Percentiles rank a stretch among this genome's conserved stretches.
Conservation (phyloP, 331 rosid species). For the Erythrophleum ivorense region DNA sequence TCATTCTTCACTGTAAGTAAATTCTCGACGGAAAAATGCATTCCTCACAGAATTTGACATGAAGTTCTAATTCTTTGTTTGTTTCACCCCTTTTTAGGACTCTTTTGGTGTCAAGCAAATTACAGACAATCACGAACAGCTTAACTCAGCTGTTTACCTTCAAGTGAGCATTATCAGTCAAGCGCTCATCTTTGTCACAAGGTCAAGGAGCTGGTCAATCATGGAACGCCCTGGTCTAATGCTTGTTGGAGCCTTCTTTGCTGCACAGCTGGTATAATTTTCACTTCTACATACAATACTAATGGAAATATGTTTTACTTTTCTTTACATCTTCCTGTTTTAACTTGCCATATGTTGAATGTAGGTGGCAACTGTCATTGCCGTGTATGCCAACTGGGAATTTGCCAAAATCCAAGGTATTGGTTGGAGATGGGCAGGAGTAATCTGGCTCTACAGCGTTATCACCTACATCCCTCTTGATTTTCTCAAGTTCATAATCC, state of each 20-base stretch:
- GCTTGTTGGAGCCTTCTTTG: conserved; percentile 71
- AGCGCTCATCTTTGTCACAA: conserved; percentile 89
- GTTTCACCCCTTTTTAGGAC: conserved; percentile 38
- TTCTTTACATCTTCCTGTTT: background rate
- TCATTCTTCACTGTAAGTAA: conserved; percentile 65
- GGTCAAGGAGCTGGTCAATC: conserved; percentile 86
- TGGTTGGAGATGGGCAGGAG: conserved; percentile 94
- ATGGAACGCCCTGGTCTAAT: conserved; percentile 73
- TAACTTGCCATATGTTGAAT: conserved; percentile 14
- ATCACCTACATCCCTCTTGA: conserved; percentile 88
- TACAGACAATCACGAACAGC: conserved; percentile 42
- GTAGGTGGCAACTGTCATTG: conserved; percentile 79
- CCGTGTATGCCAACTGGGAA: conserved; percentile 78
- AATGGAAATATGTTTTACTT: background rate
- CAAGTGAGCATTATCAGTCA: conserved; percentile 96
- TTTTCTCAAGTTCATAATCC: conserved; percentile 71
- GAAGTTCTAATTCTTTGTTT: conserved; percentile 12
- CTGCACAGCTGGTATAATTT: conserved; percentile 78
- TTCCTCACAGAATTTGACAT: background rate
- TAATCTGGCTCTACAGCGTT: conserved; percentile 75
- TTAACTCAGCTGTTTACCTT: conserved; percentile 87
- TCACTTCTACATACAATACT: background rate
- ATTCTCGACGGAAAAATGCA: background rate
- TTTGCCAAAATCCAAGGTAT: conserved; percentile 81
- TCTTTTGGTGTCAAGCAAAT: conserved; percentile 58